Evolutionary conservation across 2,329 filamentous ascomycete genomes (phyloP).

Genomic region (Colletotrichum cuscutae): DNA sequence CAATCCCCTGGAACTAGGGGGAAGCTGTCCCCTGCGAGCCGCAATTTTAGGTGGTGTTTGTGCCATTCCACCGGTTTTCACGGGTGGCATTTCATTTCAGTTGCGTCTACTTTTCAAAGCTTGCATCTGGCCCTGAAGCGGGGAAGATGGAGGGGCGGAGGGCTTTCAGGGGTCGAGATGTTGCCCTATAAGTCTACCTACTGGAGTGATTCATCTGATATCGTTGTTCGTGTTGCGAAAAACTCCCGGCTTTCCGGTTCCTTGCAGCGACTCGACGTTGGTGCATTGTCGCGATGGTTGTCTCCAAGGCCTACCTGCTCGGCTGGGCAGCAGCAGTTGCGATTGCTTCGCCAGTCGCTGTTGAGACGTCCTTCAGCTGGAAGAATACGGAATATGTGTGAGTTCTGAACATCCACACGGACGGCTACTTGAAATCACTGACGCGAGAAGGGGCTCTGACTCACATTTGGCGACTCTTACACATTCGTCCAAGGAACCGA

Average conservation of each 20-base stretch:
- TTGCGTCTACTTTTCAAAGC: background rate
- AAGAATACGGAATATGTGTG: conserved; percentile 39
- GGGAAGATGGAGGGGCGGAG: background rate
- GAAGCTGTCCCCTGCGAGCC: background rate
- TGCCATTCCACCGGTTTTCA: background rate
- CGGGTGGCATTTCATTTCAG: background rate
- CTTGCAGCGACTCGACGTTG: background rate
- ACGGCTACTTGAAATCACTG: background rate
- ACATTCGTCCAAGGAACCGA: conserved; percentile 63
- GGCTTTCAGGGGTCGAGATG: background rate
- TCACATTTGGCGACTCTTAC: conserved; percentile 62
- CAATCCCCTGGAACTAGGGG: background rate
- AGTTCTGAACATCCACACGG: conserved; percentile 4
- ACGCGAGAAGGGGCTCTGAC: conserved; percentile 36
- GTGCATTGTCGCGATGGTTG: background rate
- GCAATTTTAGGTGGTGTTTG: background rate
- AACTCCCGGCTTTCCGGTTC: background rate
- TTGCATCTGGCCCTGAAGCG: background rate
- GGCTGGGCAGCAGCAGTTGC: background rate
- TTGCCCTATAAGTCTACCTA: background rate
- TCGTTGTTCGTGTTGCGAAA: background rate
- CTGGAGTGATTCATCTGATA: too few species aligned
- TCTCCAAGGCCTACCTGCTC: background rate
- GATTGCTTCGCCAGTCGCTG: background rate
- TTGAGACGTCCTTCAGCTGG: conserved; percentile 34